Conservation (phyloP, 2,329 filamentous ascomycete species). For the Aspergillus texensis region DNA sequence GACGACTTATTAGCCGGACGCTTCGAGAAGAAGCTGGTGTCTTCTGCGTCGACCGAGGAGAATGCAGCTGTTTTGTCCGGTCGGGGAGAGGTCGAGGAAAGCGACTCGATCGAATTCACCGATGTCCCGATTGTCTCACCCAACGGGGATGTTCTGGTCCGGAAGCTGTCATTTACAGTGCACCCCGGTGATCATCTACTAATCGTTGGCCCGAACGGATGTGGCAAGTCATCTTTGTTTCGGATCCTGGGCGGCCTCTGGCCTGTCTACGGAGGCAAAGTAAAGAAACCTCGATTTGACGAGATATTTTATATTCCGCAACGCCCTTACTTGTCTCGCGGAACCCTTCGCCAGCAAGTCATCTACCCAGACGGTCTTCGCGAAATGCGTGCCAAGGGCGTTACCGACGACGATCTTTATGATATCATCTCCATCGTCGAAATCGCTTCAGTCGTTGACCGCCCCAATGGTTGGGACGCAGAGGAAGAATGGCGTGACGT, state of each 20-base stretch:
- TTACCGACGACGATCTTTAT: constrained; percentile 79
- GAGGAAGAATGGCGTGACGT: constrained; percentile 97
- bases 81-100: constrained; percentile 80
- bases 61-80: constrained; percentile 82
- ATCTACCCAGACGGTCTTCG: constrained; percentile 91
- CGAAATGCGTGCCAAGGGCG: constrained; percentile 81
- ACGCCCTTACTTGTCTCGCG: constrained; percentile 87
- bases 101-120: constrained; percentile 79
- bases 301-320: constrained; percentile 99
- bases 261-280: constrained; percentile 95
- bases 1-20: constrained; percentile 86
- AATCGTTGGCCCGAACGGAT: constrained; percentile 95
- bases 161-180: constrained; percentile 83
- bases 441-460: constrained; percentile 78
- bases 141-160: constrained; percentile 90
- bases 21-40: constrained; percentile 96
- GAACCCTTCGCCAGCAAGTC: constrained; percentile 92
- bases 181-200: constrained; percentile 85
- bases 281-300: constrained; percentile 86
- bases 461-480: constrained; percentile 84
- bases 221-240: constrained; percentile 94
- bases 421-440: constrained; percentile 77
- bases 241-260: constrained; percentile 93
- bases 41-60: constrained; percentile 77
- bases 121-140: constrained; percentile 95